Conservation (phyloP, 2,329 filamentous ascomycete species). For the Ambrosiella cleistominuta region DNA sequence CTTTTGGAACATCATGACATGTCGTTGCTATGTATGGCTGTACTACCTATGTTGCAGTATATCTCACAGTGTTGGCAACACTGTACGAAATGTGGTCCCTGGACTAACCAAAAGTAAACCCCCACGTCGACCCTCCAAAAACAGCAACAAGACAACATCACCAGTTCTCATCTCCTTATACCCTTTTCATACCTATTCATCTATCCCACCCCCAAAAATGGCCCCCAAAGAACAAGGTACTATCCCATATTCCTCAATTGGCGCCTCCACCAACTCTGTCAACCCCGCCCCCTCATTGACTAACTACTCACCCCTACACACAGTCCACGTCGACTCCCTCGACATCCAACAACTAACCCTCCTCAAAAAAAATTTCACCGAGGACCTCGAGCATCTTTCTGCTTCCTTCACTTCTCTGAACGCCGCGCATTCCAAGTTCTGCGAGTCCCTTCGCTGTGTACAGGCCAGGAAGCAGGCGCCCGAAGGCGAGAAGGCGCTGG, state of each 20-base stretch:
- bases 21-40: not conserved
- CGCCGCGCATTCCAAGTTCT: conserved; percentile 78
- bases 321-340: conserved; percentile 52
- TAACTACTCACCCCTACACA: not conserved
- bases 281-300: not conserved
- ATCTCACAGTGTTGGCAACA: not conserved
- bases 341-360: conserved; percentile 70
- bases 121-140: conserved; percentile 5
- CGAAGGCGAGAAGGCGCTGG: conserved; percentile 43
- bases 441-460: conserved; percentile 71
- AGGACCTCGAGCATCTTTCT: conserved; percentile 88
- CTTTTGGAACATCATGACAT: not conserved
- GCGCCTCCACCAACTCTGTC: not conserved
- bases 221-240: not conserved
- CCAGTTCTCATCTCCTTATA: not conserved
- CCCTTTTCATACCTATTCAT: not conserved
- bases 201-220: not conserved
- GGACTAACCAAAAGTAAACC: not conserved
- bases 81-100: not conserved
- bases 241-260: not conserved
- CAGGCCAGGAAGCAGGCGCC: conserved; percentile 23
- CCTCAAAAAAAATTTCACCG: conserved; percentile 90
- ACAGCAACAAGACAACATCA: not conserved
- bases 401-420: conserved; percentile 79
- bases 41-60: not conserved